These are phyloP conservation scores for Hymenoscyphus linearis DNA, from an alignment of 2,329 filamentous ascomycete species.

Conservation along the genomic window DNA sequence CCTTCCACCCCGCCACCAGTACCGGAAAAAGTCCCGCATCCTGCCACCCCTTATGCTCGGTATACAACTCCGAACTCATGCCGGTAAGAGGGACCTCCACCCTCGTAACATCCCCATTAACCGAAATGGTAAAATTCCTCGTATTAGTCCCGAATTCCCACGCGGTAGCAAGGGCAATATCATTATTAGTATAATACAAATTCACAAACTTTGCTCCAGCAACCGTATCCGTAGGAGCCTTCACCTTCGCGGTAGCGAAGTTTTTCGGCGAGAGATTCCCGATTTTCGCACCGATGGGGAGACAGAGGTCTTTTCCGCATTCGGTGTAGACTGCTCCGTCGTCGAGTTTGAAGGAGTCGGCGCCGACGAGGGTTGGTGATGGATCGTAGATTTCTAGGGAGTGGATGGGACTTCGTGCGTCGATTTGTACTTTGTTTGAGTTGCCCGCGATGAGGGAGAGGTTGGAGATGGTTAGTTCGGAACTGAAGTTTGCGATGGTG, in stretches of 20 bases:
- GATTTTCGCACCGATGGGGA: conserved; percentile 24
- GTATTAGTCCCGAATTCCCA: conserved; percentile 25
- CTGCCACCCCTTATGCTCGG: conserved; percentile 20
- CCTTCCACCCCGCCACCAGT: conserved; percentile 17
- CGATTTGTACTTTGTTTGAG: conserved; percentile 19
- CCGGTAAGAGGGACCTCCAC: conserved; percentile 25
- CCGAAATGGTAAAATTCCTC: conserved; percentile 23
- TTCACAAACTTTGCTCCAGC: conserved; percentile 15
- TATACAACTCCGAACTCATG: conserved; percentile 24
- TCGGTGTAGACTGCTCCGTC: conserved; percentile 31
- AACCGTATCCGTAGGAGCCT: neutral
- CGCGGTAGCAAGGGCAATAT: conserved; percentile 21
- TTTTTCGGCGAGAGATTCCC: conserved; percentile 14
- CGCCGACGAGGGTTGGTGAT: conserved; percentile 37
- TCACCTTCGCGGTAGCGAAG: conserved; percentile 14
- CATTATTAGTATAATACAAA: conserved; percentile 26
- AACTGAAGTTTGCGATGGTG: conserved; percentile 11
- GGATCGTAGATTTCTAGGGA: conserved; percentile 15
- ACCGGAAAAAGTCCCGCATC: conserved; percentile 25
- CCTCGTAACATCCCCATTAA: conserved; percentile 22
- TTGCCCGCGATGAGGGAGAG: conserved; percentile 17
- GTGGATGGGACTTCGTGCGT: conserved; percentile 7
- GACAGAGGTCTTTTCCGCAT: conserved; percentile 19
- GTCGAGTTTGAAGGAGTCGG: conserved; percentile 50
- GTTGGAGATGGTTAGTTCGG: conserved; percentile 4